Percentiles rank a stretch among this genome's conserved stretches.
phyloP scores from a whole-genome alignment of 441 rosid genomes.

The Adansonia gregorii region DNA sequence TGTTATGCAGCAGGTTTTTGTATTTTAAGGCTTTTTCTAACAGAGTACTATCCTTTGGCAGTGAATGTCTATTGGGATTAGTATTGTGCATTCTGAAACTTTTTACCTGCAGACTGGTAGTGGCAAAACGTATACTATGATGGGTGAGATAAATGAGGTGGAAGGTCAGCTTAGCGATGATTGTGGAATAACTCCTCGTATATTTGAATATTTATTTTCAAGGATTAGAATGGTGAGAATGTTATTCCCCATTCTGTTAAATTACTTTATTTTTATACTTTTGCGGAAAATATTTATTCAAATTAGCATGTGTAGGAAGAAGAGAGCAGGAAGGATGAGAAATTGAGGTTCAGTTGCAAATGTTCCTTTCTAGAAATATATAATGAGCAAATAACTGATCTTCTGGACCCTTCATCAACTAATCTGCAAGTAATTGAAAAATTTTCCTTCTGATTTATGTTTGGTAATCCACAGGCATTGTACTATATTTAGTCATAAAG shows the following conservation, averaged over 20 bases:
- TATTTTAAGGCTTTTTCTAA: not conserved
- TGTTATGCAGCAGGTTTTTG: slow-evolving; percentile 22
- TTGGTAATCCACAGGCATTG: slow-evolving; percentile 21
- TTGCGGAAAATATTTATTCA: slow-evolving; percentile 21
- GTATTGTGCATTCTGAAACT: slow-evolving; percentile 16
- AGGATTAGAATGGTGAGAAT: slow-evolving; percentile 66
- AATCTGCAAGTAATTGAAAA: slow-evolving; percentile 73
- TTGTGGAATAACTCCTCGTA: slow-evolving; percentile 89
- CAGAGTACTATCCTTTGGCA: not conserved
- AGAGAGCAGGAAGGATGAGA: slow-evolving; percentile 75
- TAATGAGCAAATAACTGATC: slow-evolving; percentile 92
- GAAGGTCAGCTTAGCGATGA: slow-evolving; percentile 62
- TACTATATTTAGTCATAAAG: slow-evolving; percentile 30
- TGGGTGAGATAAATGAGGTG: slow-evolving; percentile 76
- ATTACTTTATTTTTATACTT: slow-evolving; percentile 3
- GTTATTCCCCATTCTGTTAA: slow-evolving; percentile 12
- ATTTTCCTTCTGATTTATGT: slow-evolving; percentile 20
- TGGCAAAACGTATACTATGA: slow-evolving; percentile 96
- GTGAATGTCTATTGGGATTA: slow-evolving; percentile 2
- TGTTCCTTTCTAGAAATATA: slow-evolving; percentile 95
- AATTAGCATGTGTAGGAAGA: slow-evolving; percentile 63
- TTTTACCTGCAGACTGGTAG: slow-evolving; percentile 82
- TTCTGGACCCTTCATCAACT: slow-evolving; percentile 87
- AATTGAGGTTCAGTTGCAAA: slow-evolving; percentile 79
- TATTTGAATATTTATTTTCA: slow-evolving; percentile 77